phyloP scores from a whole-genome alignment of 495 filamentous ascomycete genomes.

The Pyronema domesticum region DNA sequence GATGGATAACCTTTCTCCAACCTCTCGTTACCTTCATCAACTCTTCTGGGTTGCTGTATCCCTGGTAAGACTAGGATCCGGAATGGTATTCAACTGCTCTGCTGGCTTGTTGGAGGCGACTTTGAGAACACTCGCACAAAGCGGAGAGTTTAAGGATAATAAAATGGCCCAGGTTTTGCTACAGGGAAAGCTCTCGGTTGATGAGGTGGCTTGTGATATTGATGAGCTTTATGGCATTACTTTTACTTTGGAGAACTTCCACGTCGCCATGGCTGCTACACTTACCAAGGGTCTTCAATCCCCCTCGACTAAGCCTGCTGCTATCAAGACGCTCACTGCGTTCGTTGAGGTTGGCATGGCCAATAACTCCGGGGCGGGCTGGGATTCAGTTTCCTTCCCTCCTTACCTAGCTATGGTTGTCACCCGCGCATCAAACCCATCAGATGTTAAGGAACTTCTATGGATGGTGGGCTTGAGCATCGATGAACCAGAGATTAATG shows the following conservation, averaged over 20 bases:
- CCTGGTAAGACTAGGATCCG: constrained; percentile 33
- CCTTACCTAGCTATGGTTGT: constrained; percentile 23
- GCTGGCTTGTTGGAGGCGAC: constrained; percentile 45
- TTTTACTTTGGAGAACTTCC: constrained; percentile 45
- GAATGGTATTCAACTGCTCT: constrained; percentile 44
- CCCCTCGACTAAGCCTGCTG: constrained; percentile 36
- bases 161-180: constrained; percentile 39
- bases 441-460: constrained; percentile 20
- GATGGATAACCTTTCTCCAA: constrained; percentile 45
- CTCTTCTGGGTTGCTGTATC: constrained; percentile 52
- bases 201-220: constrained; percentile 38
- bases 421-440: constrained; percentile 17
- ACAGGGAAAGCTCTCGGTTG: constrained; percentile 37
- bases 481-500: not conserved
- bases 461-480: constrained; percentile 16
- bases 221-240: constrained; percentile 45
- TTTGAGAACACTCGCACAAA: constrained; percentile 38
- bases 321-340: constrained; percentile 37
- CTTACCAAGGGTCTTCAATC: constrained; percentile 44
- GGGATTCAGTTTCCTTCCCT: constrained; percentile 19
- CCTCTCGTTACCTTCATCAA: constrained; percentile 47
- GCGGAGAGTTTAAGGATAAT: constrained; percentile 37
- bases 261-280: constrained; percentile 42
- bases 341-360: constrained; percentile 41
- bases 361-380: constrained; percentile 14